phyloP scores from a whole-genome alignment of 1,139 yeast genomes.

The Pneumocystis canis region DNA sequence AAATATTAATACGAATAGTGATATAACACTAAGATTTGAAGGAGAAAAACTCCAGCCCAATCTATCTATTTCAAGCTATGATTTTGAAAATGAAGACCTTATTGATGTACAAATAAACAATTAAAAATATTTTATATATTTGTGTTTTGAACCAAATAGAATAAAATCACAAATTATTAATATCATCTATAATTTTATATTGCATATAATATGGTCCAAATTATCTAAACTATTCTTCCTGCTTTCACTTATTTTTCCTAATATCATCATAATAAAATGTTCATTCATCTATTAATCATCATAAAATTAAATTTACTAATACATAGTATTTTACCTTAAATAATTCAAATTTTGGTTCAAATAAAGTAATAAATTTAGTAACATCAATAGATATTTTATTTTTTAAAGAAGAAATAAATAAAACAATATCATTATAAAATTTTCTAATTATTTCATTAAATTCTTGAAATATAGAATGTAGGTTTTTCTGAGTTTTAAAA shows the following conservation, averaged over 20 bases:
- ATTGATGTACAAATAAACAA: not conserved
- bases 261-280: not conserved
- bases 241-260: not conserved
- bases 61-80: not conserved
- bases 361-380: not conserved
- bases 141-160: not conserved
- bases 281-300: not conserved
- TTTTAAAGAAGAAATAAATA: not conserved
- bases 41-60: not conserved
- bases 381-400: not conserved
- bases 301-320: not conserved
- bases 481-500: not conserved
- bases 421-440: not conserved
- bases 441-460: not conserved
- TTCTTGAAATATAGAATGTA: not conserved
- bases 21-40: not conserved
- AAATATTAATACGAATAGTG: not conserved
- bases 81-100: not conserved
- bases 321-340: not conserved
- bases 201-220: not conserved
- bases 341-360: not conserved
- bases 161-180: not conserved
- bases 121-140: not conserved
- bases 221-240: not conserved
- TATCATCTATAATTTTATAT: not conserved